Evolutionary conservation across 2,329 filamentous ascomycete species (phyloP).

Genomic region (Neonectria ditissima): DNA sequence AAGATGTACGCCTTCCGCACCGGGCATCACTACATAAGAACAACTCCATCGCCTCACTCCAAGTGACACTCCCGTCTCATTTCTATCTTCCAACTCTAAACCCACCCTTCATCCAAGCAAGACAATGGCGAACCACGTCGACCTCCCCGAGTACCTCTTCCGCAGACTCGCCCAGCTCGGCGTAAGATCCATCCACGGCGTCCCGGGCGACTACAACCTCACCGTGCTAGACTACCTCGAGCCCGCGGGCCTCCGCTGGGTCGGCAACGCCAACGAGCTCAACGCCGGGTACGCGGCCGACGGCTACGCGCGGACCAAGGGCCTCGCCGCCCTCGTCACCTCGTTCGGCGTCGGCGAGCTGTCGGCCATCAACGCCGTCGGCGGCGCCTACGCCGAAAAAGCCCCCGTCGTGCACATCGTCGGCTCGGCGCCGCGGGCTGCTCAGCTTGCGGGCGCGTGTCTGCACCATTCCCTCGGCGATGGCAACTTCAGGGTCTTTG

Average conservation of each 20-base stretch:
- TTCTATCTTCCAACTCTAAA: not conserved
- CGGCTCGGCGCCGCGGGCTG: slow-evolving; percentile 59
- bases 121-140: not conserved
- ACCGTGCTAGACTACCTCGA: slow-evolving; percentile 52
- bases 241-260: slow-evolving; percentile 53
- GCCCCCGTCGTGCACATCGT: slow-evolving; percentile 69
- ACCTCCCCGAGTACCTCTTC: slow-evolving; percentile 63
- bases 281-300: slow-evolving; percentile 69
- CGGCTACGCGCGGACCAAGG: slow-evolving; percentile 67
- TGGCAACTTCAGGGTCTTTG: slow-evolving; percentile 63
- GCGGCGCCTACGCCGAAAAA: slow-evolving; percentile 68
- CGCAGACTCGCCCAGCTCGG: slow-evolving; percentile 68
- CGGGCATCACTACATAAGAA: not conserved
- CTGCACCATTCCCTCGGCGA: slow-evolving; percentile 68
- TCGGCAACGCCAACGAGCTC: slow-evolving; percentile 68
- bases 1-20: not conserved
- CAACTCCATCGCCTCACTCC: not conserved
- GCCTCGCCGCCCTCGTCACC: slow-evolving; percentile 63
- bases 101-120: not conserved
- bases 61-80: not conserved
- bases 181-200: slow-evolving; percentile 65
- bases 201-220: slow-evolving; percentile 58
- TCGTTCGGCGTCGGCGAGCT: slow-evolving; percentile 71
- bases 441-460: slow-evolving; percentile 55
- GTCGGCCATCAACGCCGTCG: slow-evolving; percentile 69